Evolutionary conservation across 306 rosid genomes (phyloP).

Genomic region (Trifolium dubium): DNA sequence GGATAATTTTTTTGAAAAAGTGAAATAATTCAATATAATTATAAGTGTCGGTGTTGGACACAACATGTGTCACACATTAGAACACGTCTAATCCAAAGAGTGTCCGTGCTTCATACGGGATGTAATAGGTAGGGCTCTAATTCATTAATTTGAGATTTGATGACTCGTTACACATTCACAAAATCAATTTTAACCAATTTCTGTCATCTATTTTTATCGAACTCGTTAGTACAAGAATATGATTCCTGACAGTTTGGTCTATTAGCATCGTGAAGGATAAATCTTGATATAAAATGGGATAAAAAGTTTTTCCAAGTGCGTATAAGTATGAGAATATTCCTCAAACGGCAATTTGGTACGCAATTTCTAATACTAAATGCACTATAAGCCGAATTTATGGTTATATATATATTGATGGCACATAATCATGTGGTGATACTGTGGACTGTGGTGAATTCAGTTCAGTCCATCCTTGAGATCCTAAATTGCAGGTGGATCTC

Average conservation of each 20-base stretch:
- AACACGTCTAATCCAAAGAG: too few relatives aligned
- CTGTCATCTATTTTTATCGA: too few relatives aligned
- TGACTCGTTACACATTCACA: too few relatives aligned
- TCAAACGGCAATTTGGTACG: background rate
- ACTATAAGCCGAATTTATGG: slow-evolving; percentile 31
- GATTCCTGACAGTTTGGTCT: background rate
- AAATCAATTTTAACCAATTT: too few relatives aligned
- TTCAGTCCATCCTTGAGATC: slow-evolving; percentile 30
- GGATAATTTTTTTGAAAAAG: too few relatives aligned
- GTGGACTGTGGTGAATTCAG: slow-evolving; percentile 22
- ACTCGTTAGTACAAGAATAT: too few relatives aligned
- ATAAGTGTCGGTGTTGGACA: too few relatives aligned
- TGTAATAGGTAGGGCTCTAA: too few relatives aligned
- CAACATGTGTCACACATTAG: too few relatives aligned
- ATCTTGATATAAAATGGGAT: background rate
- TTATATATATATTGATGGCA: background rate
- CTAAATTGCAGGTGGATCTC: slow-evolving; percentile 9
- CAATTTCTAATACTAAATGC: slow-evolving; percentile 31
- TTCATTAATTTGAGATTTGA: too few relatives aligned
- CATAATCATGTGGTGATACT: slow-evolving; percentile 36
- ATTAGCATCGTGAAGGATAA: background rate
- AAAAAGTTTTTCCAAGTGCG: background rate
- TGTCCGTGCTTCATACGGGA: too few relatives aligned
- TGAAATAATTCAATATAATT: too few relatives aligned
- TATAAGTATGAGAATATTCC: slow-evolving; percentile 39